These are phyloP conservation scores for Calocera cornea DNA, from an alignment of 768 basidiomycete genomes.

Conservation along the genomic window DNA sequence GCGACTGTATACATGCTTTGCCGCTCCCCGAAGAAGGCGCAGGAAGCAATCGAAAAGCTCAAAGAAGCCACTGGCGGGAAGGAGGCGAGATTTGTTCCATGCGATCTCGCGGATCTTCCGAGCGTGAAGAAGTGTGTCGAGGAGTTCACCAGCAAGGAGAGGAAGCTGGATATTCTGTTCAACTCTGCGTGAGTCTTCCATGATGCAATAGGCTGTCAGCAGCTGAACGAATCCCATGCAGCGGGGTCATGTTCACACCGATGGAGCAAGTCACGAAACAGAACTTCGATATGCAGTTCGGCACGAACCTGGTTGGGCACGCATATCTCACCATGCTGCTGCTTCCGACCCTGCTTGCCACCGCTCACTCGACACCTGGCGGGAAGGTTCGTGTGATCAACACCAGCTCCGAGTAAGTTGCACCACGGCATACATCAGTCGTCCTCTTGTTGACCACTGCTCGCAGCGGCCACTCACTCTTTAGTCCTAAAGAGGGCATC, in stretches of 20 bases:
- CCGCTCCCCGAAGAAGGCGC: slow-evolving; percentile 34
- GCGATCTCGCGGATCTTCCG: slow-evolving; percentile 29
- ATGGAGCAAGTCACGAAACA: slow-evolving; percentile 31
- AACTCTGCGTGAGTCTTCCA: slow-evolving; percentile 15
- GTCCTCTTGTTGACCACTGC: background rate
- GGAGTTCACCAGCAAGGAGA: slow-evolving; percentile 10
- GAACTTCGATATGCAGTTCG: slow-evolving; percentile 44
- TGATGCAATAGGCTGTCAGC: background rate
- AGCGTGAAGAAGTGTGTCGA: slow-evolving; percentile 10
- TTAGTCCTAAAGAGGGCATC: background rate
- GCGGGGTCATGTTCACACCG: slow-evolving; percentile 37
- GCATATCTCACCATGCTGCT: background rate
- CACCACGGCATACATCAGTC: background rate
- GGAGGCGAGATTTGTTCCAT: slow-evolving; percentile 29
- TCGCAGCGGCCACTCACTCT: background rate
- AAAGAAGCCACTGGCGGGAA: slow-evolving; percentile 32
- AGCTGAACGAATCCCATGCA: slow-evolving; percentile 15
- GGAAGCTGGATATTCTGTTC: slow-evolving; percentile 9
- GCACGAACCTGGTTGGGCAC: slow-evolving; percentile 35
- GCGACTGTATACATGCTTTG: slow-evolving; percentile 54
- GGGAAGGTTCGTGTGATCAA: background rate
- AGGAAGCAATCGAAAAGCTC: slow-evolving; percentile 40
- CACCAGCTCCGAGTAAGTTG: slow-evolving; percentile 29
- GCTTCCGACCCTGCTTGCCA: background rate
- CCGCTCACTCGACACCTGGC: slow-evolving; percentile 14